Evolutionary conservation across 2,329 filamentous ascomycete species (phyloP).

Genomic region (Trichoderma sp.): DNA sequence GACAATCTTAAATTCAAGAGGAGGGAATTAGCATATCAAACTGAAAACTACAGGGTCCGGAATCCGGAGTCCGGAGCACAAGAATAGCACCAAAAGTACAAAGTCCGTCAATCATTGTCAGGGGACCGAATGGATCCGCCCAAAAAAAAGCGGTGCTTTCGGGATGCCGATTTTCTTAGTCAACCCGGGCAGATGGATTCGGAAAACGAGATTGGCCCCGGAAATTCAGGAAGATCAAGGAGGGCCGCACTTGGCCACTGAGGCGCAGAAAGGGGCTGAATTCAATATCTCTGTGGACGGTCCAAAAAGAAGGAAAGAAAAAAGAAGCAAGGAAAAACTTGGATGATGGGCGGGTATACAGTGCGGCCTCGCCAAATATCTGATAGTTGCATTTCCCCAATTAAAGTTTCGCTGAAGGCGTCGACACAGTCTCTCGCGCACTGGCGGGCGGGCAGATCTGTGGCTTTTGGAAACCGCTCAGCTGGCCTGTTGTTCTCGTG

Average conservation of each 20-base stretch:
- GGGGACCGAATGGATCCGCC: conserved; percentile 4
- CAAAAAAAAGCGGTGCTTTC: conserved; percentile 5
- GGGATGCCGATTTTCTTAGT: neutral
- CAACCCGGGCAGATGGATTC: neutral
- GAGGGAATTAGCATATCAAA: neutral
- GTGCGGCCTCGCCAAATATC: neutral
- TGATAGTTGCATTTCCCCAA: conserved; percentile 10
- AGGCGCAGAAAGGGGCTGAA: conserved; percentile 10
- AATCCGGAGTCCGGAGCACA: neutral
- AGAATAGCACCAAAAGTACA: neutral
- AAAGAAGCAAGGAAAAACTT: neutral
- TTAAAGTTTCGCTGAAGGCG: neutral
- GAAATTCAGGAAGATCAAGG: conserved; percentile 10
- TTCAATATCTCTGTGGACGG: neutral
- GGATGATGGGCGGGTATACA: neutral
- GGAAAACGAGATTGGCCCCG: conserved; percentile 12
- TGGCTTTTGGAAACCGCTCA: neutral
- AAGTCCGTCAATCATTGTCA: neutral
- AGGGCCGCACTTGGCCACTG: neutral
- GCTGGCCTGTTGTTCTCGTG: conserved; percentile 2
- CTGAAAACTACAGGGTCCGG: neutral
- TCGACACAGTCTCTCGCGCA: neutral
- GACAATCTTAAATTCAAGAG: neutral
- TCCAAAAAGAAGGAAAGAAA: neutral
- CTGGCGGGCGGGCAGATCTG: neutral